Evolutionary conservation across 1,284 basidiomycete genomes (phyloP).

Genomic region (Coniophora puteana): DNA sequence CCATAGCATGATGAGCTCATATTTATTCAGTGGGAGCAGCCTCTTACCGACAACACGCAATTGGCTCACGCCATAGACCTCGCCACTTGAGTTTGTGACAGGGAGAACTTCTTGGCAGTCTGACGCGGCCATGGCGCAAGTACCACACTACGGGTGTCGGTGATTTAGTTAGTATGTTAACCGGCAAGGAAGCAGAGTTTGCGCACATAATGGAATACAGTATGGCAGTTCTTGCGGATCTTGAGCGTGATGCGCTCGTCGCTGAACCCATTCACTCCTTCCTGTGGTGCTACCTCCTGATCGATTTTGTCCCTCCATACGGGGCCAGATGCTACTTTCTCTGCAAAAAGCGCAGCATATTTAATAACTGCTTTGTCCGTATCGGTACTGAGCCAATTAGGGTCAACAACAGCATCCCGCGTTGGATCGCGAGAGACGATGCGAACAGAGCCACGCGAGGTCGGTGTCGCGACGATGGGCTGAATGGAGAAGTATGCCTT

Average conservation of each 20-base stretch:
- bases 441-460: slow-evolving; percentile 1
- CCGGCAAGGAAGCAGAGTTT: no score
- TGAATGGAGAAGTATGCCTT: not conserved
- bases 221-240: no score
- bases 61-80: not conserved
- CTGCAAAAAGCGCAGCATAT: not conserved
- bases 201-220: no score
- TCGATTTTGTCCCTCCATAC: not conserved
- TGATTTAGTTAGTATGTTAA: not conserved
- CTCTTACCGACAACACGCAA: slow-evolving; percentile 1
- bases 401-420: not conserved
- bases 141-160: not conserved
- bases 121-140: slow-evolving; percentile 1
- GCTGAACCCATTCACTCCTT: not conserved
- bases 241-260: not conserved
- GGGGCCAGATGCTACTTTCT: not conserved
- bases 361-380: not conserved
- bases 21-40: not conserved
- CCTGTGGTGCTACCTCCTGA: not conserved
- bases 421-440: slow-evolving; percentile 2
- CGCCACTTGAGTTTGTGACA: not conserved
- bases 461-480: not conserved
- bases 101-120: not conserved
- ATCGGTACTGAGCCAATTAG: slow-evolving; percentile 1
- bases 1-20: no score